Evolutionary conservation across 169 alveolate species (phyloP).

Genomic region (Plasmodium knowlesi): DNA sequence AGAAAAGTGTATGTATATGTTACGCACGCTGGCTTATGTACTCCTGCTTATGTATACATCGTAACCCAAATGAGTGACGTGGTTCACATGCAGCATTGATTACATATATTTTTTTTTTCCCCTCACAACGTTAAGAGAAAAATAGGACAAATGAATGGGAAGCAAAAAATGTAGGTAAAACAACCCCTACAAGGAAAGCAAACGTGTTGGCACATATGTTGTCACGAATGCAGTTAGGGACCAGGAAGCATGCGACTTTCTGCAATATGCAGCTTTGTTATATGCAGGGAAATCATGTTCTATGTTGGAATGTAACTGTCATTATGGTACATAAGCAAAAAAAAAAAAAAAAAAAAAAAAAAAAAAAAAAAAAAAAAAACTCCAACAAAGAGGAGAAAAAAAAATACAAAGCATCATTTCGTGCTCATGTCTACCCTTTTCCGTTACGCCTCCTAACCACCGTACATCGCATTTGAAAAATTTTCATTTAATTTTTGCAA

Average conservation of each 20-base stretch:
- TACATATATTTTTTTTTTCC: background rate
- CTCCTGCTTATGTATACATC: background rate
- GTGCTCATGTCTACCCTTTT: conserved; percentile 2
- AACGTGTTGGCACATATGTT: background rate
- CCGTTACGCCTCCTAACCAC: background rate
- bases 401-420: background rate
- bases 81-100: background rate
- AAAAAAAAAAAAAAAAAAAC: background rate
- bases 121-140: background rate
- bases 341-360: background rate
- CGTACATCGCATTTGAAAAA: background rate
- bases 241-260: background rate
- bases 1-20: background rate
- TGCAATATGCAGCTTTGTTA: background rate
- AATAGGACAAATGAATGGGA: background rate
- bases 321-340: background rate
- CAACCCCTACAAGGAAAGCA: no score
- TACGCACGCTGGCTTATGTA: background rate
- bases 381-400: background rate
- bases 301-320: background rate
- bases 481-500: background rate
- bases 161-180: background rate
- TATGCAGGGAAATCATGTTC: background rate
- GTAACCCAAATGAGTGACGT: background rate
- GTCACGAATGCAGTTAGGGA: background rate